Conservation (phyloP, 306 rosid genomes). For the Cicer chorassanicum region DNA sequence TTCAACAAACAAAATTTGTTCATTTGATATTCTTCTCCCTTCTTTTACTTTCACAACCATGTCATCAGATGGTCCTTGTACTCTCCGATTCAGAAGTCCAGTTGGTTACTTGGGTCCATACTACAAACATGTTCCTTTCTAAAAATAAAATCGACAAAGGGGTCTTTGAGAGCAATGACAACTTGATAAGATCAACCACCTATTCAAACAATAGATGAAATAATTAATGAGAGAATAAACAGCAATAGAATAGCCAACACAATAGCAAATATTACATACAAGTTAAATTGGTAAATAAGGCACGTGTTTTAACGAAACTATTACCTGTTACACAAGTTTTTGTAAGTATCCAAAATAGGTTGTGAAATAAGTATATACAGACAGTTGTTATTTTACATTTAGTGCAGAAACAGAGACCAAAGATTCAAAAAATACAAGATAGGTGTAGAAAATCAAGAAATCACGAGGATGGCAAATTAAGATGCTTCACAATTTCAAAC, state of each 20-base stretch:
- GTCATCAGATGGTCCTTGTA: neutral
- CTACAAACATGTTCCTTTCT: neutral
- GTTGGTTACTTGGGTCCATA: neutral
- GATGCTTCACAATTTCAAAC: too few species aligned
- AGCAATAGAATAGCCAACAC: neutral
- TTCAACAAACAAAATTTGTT: constrained; percentile 5
- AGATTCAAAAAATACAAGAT: too few species aligned
- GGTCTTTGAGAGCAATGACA: neutral
- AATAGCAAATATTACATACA: too few species aligned
- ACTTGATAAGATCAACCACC: neutral
- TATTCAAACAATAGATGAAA: neutral
- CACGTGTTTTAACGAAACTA: too few species aligned
- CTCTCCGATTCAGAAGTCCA: neutral
- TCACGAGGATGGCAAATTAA: too few species aligned
- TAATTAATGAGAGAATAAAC: neutral
- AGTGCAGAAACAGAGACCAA: too few species aligned
- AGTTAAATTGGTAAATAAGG: too few species aligned
- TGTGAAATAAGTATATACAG: too few species aligned
- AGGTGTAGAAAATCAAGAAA: too few species aligned
- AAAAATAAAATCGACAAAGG: neutral
- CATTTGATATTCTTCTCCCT: neutral
- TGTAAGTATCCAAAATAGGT: too few species aligned
- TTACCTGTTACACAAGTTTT: too few species aligned
- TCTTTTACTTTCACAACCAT: neutral
- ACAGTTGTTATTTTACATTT: too few species aligned